Evolutionary conservation across 345 rosid species (phyloP), one percentile per base, ranked within the genome.

Genomic region (Cochlearia excelsa): DNA sequence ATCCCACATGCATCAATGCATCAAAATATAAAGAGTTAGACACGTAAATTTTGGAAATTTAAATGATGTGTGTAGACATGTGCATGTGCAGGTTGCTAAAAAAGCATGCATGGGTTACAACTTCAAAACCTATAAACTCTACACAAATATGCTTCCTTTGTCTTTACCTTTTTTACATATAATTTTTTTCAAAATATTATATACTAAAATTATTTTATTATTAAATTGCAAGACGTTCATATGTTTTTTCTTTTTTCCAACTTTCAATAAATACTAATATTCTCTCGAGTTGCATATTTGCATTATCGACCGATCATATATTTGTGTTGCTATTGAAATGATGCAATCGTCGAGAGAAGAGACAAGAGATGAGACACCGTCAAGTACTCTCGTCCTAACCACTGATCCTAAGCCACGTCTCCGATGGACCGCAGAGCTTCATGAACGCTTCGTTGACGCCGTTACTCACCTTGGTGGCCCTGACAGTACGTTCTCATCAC

Each of bases 331-430:
- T 16, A 16, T 16, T 46, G 10, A n/a, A 48, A 69, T 69, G 59
- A 62, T 68, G 67, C 68, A 69, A 44, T 16, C 23, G 23, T 9
- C 63, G 10, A 69, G 63, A 37, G 63, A 69, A 16, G 74, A 61
- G 68, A 7, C 75, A 75, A 51, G 94, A 77, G 63, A 30, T 60
- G 66, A 60, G 5, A 59, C 66, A 60, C 51, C 66, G 26, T 85
- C 87, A 6, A 82, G 87, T 16, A 16, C 23, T 66, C 80, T 88
- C 26, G 91, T 88, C 27, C 77, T 88, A 78, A 85, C 96, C 63
- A 79, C 96, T 30, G 96, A 88, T 69, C 96, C 90, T 49, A 88
- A 88, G 74, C 96, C 94, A 8, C 93, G 90, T 58, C 96, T 88
- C 46, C 91, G 94, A 43, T 86, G 96, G 96, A 86, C 94, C 31